Evolutionary conservation across 805 yeast genomes (phyloP), one percentile per base, ranked within the genome.

Genomic region (Pichia californica): DNA sequence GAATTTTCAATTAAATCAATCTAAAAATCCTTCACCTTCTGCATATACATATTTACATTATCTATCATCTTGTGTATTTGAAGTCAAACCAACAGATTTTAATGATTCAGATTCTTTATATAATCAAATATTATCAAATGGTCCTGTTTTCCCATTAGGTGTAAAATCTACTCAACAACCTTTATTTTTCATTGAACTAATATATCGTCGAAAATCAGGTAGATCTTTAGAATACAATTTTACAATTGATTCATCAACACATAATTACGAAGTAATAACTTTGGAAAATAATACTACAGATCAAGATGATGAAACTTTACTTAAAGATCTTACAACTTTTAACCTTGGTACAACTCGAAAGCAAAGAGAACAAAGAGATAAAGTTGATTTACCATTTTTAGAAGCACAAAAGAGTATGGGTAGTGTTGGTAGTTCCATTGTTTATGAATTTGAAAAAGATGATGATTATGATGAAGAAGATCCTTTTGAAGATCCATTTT

Each of bases 381-480:
- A 83, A 48, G 96, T 93, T 3, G 94, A 84, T 38, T 68, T 91
- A 46, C 99, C 99, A n/a, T 91, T 71, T 61, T 67, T 91, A 68
- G 85, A 83, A 51, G 98, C 98, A 0, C 98, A 91, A 56, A 70
- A 76, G 45, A 67, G 69, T 15, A 62, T 71, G 26, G 85, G 83
- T 18, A 75, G 78, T 28, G 67, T 76, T 39, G 96, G 95, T 42
- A 96, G 98, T 16, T 97, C 99, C 1, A 89, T 93, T 52, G 95
- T 91, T 4, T 91, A 91, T 58, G 93, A 93, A 58, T 93, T 81
- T 59, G 98, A 93, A 56, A 87, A 89, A 58, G 98, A 91, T 61
- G 99, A 91, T 60, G 99, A 91, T 62, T 91, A 89, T 58, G 99
- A 91, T 57, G 99, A 91, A 61, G 98, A 93, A 54, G 99, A 91